Evolutionary conservation across 163 green algal genomes (phyloP), one percentile per base, ranked within the genome.

Genomic region (Scenedesmus sp.): DNA sequence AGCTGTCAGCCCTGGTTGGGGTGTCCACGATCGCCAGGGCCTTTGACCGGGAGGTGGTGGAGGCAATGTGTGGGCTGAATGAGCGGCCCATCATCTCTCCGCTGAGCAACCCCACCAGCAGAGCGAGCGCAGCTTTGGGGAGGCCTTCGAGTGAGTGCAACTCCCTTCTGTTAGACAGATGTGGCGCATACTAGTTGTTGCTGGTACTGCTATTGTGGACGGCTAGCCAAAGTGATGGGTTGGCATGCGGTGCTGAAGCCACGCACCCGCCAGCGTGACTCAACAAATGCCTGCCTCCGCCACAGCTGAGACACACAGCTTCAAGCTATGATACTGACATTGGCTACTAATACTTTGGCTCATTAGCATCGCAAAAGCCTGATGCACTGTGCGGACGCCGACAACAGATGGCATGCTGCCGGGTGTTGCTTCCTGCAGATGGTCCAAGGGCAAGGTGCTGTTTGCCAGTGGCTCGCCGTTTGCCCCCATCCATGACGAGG

Each of bases 101-200:
- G 43, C 95, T 99, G 26, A 98, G 96, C 93, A 99, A 99, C 94
- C 97, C 98, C 22, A 99, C 97, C n/a, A 92, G 81, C 87, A 97
- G 90, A 93, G 97, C 0, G 98, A 99, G 95, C 97, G 97, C 96
- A 99, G 96, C 18, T 97, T 95, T 30, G 56, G 95, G 90, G 86
- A 98, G 59, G 97, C 97, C 1, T 43, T 86, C 43, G 35, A 3
- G 46, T 87, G 79, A 92, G 96, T 72, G 59, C 22, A 30, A 16
- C 4, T 24, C 56, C 26, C 3, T 26, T 24, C 3, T 68, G 56
- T 24, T 13, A 26, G 4, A 30, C 26, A 13, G 18, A 26, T 26
- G 26, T 68, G 56, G 4, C 26, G 15, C 15, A 56, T 30, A 26
- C 15, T 68, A 13, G 56, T 26, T 68, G 56, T 16, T 68, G 15